Conservation (phyloP, 2,329 filamentous ascomycete genomes). For the Colletotrichum eleusines region DNA sequence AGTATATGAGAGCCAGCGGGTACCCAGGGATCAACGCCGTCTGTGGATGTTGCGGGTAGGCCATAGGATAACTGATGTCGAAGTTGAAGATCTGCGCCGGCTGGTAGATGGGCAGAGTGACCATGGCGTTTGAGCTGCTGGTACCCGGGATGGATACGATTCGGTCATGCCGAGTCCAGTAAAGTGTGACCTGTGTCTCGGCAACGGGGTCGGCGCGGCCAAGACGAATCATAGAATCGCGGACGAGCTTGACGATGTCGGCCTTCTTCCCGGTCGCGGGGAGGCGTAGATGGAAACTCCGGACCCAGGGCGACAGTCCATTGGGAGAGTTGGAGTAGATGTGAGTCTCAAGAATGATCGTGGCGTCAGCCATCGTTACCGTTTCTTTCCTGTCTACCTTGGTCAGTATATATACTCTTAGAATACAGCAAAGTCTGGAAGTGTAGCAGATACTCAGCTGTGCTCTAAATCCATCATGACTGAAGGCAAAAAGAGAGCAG, state of each 20-base stretch:
- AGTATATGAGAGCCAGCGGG: slow-evolving; percentile 28
- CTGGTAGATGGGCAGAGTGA: slow-evolving; percentile 18
- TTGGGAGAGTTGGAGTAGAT: slow-evolving; percentile 15
- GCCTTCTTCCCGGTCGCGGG: slow-evolving; percentile 11
- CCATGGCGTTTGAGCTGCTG: too few species aligned
- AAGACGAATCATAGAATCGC: slow-evolving; percentile 13
- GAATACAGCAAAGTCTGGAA: fast-evolving
- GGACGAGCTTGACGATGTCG: slow-evolving; percentile 25
- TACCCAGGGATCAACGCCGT: not conserved
- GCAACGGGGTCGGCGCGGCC: slow-evolving; percentile 30
- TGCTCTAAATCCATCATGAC: not conserved
- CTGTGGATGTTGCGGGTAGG: not conserved
- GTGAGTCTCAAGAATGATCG: slow-evolving; percentile 30
- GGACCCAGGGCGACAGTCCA: slow-evolving; percentile 5
- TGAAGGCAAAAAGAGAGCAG: not conserved
- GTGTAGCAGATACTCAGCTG: too few species aligned
- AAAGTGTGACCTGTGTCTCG: slow-evolving; percentile 32
- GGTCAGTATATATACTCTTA: not conserved
- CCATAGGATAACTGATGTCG: not conserved
- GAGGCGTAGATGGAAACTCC: slow-evolving; percentile 31
- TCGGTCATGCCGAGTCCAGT: slow-evolving; percentile 27
- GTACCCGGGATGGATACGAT: slow-evolving; percentile 24
- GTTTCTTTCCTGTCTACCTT: not conserved
- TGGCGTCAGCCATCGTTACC: not conserved
- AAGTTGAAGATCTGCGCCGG: slow-evolving; percentile 5